Evolutionary conservation across 208 protist genomes (phyloP).

Genomic region (Crithidia brevicula): DNA sequence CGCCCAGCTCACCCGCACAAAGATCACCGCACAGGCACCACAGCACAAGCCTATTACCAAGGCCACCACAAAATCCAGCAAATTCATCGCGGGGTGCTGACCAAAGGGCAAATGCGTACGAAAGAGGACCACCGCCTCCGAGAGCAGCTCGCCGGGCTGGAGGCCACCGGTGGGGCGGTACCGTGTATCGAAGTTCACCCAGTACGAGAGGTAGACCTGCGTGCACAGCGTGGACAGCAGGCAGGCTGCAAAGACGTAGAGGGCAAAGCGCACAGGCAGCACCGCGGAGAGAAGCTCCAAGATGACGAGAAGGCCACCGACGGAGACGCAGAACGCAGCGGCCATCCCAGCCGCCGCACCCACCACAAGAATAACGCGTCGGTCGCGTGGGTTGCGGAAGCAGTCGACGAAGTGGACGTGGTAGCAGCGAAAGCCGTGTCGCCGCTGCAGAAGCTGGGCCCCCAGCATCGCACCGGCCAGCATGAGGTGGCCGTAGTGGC

Average conservation of each 20-base stretch:
- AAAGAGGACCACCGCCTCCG: conserved; percentile 42
- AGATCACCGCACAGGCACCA: conserved; percentile 40
- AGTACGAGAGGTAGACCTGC: conserved; percentile 59
- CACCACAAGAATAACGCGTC: conserved; percentile 51
- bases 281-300: conserved; percentile 56
- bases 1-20: conserved; percentile 46
- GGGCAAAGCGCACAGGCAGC: conserved; percentile 54
- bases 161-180: conserved; percentile 30
- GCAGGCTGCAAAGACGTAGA: conserved; percentile 66
- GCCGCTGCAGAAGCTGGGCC: conserved; percentile 40
- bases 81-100: conserved; percentile 48
- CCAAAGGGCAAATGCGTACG: conserved; percentile 43
- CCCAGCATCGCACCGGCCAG: conserved; percentile 60
- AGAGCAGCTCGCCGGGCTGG: conserved; percentile 41
- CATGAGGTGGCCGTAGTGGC: conserved; percentile 54
- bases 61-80: conserved; percentile 47
- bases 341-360: conserved; percentile 56
- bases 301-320: conserved; percentile 61
- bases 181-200: conserved; percentile 38
- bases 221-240: conserved; percentile 50
- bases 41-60: conserved; percentile 45
- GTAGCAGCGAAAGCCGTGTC: conserved; percentile 46
- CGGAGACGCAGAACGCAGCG: conserved; percentile 52
- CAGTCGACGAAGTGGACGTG: conserved; percentile 57
- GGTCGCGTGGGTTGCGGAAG: conserved; percentile 66